Evolutionary conservation across 2,329 filamentous ascomycete species (phyloP).

Genomic region (Truncatella angustata): DNA sequence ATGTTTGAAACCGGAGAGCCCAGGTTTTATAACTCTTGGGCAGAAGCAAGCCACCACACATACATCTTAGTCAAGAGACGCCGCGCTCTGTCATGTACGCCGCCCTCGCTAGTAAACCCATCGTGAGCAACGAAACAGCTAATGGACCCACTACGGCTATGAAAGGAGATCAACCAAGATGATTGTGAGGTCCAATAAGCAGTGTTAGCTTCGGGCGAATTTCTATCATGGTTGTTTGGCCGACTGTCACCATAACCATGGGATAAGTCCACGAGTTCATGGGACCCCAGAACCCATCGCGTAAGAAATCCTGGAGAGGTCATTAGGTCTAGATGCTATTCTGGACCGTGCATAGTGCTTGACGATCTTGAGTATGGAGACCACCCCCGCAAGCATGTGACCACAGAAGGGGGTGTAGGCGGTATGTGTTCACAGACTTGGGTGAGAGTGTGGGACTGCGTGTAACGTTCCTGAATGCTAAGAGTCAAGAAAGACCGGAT

Average conservation of each 20-base stretch:
- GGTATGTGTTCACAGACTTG: background rate
- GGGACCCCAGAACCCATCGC: background rate
- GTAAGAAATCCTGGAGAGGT: background rate
- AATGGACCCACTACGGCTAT: no score
- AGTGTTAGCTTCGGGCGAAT: background rate
- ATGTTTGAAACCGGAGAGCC: background rate
- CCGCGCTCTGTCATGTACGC: background rate
- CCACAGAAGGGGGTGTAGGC: background rate
- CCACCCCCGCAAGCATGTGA: constrained; percentile 2
- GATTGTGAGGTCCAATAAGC: background rate
- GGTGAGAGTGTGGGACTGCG: background rate
- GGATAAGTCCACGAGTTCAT: background rate
- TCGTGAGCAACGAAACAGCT: background rate
- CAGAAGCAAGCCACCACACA: background rate
- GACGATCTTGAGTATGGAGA: background rate
- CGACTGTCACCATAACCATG: constrained; percentile 4
- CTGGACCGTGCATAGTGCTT: background rate
- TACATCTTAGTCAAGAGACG: background rate
- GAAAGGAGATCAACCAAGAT: no score
- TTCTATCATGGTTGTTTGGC: background rate
- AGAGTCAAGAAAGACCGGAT: background rate
- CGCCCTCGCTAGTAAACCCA: background rate
- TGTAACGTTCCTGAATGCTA: background rate
- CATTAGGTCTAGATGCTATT: constrained; percentile 4
- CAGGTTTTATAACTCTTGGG: constrained; percentile 4